Conservation (phyloP, 768 basidiomycete species). For the Lentinula boryana region DNA sequence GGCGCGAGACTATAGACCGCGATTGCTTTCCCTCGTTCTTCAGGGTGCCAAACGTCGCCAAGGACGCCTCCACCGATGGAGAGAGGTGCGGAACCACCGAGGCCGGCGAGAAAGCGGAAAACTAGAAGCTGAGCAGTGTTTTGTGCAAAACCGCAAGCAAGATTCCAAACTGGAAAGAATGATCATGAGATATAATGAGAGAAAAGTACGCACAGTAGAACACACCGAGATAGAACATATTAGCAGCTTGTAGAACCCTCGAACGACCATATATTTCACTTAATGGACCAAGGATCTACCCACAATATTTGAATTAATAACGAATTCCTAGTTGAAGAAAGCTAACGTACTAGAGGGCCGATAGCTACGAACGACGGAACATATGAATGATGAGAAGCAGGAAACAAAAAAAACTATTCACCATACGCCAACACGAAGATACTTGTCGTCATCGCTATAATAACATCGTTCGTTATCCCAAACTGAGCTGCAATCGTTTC, state of each 20-base stretch:
- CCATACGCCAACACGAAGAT: constrained; percentile 59
- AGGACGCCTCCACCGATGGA: constrained; percentile 54
- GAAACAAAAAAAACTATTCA: constrained; percentile 16
- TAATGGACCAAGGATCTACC: constrained; percentile 51
- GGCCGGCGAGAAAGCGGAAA: constrained; percentile 47
- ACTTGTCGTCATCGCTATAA: constrained; percentile 54
- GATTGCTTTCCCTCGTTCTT: constrained; percentile 62
- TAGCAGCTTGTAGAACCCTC: constrained; percentile 52
- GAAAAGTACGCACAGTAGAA: not conserved
- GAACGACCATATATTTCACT: constrained; percentile 71
- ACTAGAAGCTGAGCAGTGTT: constrained; percentile 37
- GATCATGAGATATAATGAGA: not conserved
- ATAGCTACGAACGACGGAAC: constrained; percentile 30
- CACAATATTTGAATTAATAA: not conserved
- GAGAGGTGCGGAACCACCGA: constrained; percentile 51
- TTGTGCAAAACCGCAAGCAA: constrained; percentile 41
- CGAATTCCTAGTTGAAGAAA: not conserved
- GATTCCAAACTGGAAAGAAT: constrained; percentile 32
- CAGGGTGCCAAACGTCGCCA: constrained; percentile 54
- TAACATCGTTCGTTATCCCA: constrained; percentile 40
- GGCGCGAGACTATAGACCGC: constrained; percentile 63
- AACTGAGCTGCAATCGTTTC: constrained; percentile 43
- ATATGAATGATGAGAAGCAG: not conserved
- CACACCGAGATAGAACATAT: constrained; percentile 60
- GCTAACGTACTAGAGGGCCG: constrained; percentile 37